Conservation (phyloP, 2,329 filamentous ascomycete species). For the Triangularia verruculosa region DNA sequence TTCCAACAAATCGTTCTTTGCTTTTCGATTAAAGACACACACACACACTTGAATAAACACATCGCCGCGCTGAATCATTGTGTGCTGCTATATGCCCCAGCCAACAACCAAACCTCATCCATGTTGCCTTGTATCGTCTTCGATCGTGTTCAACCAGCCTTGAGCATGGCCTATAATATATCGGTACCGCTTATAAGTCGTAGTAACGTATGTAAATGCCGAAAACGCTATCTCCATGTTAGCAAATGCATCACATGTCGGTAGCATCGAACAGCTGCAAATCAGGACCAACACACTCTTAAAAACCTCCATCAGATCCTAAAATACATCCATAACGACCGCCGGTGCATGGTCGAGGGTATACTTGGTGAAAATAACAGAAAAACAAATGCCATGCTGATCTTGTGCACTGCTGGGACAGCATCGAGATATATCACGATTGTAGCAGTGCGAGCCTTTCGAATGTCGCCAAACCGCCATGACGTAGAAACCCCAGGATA, state of each 20-base stretch:
- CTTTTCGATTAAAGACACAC: not conserved
- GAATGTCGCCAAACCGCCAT: not conserved
- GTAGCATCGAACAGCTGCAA: not conserved
- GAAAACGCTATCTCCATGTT: not conserved
- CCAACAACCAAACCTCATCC: not conserved
- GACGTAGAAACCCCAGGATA: conserved; percentile 3
- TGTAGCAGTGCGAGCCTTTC: not conserved
- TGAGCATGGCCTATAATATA: not conserved
- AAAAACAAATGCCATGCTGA: not conserved
- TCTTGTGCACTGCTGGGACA: not conserved
- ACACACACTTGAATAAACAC: not conserved
- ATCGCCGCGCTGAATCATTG: not conserved
- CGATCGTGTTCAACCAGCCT: not conserved
- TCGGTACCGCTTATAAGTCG: not conserved
- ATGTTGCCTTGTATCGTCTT: not conserved
- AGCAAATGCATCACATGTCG: not conserved
- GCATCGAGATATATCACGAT: not conserved
- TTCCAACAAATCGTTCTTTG: not conserved
- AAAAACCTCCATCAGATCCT: not conserved
- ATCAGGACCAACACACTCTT: not conserved
- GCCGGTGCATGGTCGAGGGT: not conserved
- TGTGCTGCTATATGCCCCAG: not conserved
- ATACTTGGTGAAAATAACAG: not conserved
- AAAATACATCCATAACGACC: not conserved
- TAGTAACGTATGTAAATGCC: not conserved